These are phyloP conservation scores for Talaromyces nanjingensis DNA, from an alignment of 495 filamentous ascomycete genomes.

Conservation along the genomic window DNA sequence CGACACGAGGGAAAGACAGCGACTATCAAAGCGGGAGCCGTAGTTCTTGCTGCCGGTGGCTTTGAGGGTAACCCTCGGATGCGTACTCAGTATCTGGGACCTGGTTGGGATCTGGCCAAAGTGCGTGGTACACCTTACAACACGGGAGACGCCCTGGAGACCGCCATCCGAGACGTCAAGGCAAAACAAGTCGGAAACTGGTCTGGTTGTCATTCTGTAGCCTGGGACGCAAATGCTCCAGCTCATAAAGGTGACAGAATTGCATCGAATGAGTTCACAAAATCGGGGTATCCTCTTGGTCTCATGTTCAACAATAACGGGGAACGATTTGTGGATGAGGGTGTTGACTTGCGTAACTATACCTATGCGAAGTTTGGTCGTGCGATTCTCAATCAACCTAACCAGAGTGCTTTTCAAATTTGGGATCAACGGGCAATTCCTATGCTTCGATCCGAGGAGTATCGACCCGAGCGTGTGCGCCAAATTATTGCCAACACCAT, in stretches of 20 bases:
- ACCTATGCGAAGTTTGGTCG: constrained; percentile 57
- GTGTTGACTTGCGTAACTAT: constrained; percentile 53
- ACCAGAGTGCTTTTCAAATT: constrained; percentile 51
- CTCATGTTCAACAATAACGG: constrained; percentile 54
- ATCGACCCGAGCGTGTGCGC: constrained; percentile 44
- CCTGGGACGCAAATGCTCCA: constrained; percentile 55
- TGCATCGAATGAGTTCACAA: constrained; percentile 58
- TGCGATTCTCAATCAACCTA: constrained; percentile 47
- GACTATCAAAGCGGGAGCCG: constrained; percentile 31
- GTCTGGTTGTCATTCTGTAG: constrained; percentile 53
- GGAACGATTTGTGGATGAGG: constrained; percentile 56
- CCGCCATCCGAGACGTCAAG: constrained; percentile 39
- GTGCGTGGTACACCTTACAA: constrained; percentile 58
- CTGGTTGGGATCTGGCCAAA: constrained; percentile 51
- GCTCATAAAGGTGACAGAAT: constrained; percentile 41
- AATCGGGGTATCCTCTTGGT: constrained; percentile 58
- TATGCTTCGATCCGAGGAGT: constrained; percentile 52
- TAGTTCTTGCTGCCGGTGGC: constrained; percentile 54
- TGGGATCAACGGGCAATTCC: constrained; percentile 45
- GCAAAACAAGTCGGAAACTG: constrained; percentile 50
- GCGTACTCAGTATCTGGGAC: constrained; percentile 50
- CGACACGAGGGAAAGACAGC: constrained; percentile 6
- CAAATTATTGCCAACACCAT: constrained; percentile 41
- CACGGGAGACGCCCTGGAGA: constrained; percentile 44
- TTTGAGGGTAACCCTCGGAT: constrained; percentile 52